Evolutionary conservation across 768 basidiomycete species (phyloP).

Genomic region (Leccinum incarnatum): DNA sequence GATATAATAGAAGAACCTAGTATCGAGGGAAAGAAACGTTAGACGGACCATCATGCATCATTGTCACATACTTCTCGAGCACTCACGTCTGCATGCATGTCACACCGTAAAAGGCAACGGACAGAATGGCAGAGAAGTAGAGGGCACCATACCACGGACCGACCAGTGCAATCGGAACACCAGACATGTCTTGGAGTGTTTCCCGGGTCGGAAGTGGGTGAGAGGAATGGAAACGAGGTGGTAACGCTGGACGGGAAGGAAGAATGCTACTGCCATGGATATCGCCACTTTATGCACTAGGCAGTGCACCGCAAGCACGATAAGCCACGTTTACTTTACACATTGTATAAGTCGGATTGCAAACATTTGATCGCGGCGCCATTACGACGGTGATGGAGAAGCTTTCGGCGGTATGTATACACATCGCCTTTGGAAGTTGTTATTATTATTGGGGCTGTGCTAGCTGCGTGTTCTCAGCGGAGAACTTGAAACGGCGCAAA

Average conservation of each 20-base stretch:
- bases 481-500: too few species aligned
- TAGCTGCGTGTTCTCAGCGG: too few species aligned
- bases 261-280: neutral
- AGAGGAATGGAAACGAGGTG: neutral
- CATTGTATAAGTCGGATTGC: neutral
- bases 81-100: constrained; percentile 8
- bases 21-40: neutral
- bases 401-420: neutral
- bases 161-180: neutral
- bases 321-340: neutral
- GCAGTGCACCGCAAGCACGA: neutral
- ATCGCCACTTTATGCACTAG: neutral
- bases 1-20: constrained; percentile 6
- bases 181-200: neutral
- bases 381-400: neutral
- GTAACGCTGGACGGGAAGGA: neutral
- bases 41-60: neutral
- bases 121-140: constrained; percentile 4
- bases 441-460: too few species aligned
- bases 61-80: neutral
- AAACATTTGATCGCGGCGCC: neutral
- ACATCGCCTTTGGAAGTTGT: neutral
- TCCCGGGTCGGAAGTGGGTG: neutral
- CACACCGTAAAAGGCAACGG: constrained; percentile 1
- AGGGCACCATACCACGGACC: constrained; percentile 1